Conservation (phyloP, 1,284 basidiomycete genomes). For the Marasmius fiardii region DNA sequence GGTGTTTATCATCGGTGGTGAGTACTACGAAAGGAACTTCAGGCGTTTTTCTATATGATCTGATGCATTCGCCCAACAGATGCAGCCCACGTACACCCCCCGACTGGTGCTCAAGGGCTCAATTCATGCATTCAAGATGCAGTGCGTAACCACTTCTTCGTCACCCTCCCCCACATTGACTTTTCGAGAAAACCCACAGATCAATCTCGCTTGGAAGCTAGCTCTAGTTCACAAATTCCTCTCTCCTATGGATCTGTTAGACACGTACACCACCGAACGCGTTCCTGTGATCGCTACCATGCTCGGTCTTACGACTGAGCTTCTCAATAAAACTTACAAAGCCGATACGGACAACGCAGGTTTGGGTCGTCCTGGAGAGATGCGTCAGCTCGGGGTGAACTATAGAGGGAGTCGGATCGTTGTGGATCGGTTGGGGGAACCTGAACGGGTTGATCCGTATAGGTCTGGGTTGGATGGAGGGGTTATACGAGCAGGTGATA, state of each 20-base stretch:
- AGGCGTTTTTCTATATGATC: not conserved
- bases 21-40: not conserved
- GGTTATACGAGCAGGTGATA: too few species aligned
- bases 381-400: not conserved
- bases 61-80: not conserved
- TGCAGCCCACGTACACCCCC: not conserved
- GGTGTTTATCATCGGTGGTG: not conserved
- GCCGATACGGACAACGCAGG: conserved; percentile 10
- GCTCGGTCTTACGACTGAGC: conserved; percentile 20
- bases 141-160: conserved; percentile 15
- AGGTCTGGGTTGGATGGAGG: too few species aligned
- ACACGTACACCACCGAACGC: conserved; percentile 33
- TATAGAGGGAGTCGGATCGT: not conserved
- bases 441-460: too few species aligned
- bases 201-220: conserved; percentile 42
- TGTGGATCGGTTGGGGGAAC: too few species aligned
- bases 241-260: conserved; percentile 29
- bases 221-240: conserved; percentile 32
- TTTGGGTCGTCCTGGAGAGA: not conserved
- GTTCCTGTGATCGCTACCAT: conserved; percentile 37
- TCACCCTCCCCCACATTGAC: not conserved
- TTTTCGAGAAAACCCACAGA: conserved; percentile 16
- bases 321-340: conserved; percentile 18
- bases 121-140: conserved; percentile 40
- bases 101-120: conserved; percentile 23